A percentile compares a stretch with the other conserved stretches of the same genome.
Evolutionary conservation across 306 rosid species (phyloP).

Genomic region (Cucumis melo): DNA sequence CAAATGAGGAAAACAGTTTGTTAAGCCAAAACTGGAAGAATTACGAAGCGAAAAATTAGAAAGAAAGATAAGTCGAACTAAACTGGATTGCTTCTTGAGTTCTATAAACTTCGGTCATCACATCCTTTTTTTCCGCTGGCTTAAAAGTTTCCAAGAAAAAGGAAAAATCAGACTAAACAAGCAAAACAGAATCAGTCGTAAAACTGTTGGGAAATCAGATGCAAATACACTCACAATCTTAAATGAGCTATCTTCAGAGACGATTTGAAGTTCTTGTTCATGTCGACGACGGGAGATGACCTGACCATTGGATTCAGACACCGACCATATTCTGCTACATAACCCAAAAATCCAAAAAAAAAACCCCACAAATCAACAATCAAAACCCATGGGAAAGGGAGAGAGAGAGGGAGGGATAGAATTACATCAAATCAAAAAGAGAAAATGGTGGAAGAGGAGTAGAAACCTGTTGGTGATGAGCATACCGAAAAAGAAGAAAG

Average conservation of each 20-base stretch:
- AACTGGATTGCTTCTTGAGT: constrained; percentile 85
- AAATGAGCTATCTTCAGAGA: constrained; percentile 46
- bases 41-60: not conserved
- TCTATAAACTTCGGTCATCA: constrained; percentile 46
- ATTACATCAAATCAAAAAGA: not conserved
- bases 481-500: constrained; percentile 64
- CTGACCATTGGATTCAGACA: constrained; percentile 48
- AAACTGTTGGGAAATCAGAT: not conserved
- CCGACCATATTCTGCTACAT: constrained; percentile 55
- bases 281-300: constrained; percentile 41
- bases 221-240: constrained; percentile 23
- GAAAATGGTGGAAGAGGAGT: not conserved
- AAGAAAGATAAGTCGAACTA: constrained; percentile 27
- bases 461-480: constrained; percentile 68
- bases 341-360: not conserved
- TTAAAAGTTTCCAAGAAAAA: constrained; percentile 22
- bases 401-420: not conserved
- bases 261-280: constrained; percentile 57
- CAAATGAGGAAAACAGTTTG: not conserved
- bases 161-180: not conserved
- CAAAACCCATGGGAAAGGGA: not conserved
- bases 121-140: constrained; percentile 37
- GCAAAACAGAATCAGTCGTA: not conserved
- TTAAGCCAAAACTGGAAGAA: not conserved
- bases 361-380: not conserved